phyloP scores from a whole-genome alignment of 2,329 filamentous ascomycete genomes.

The Diaporthe capsici region DNA sequence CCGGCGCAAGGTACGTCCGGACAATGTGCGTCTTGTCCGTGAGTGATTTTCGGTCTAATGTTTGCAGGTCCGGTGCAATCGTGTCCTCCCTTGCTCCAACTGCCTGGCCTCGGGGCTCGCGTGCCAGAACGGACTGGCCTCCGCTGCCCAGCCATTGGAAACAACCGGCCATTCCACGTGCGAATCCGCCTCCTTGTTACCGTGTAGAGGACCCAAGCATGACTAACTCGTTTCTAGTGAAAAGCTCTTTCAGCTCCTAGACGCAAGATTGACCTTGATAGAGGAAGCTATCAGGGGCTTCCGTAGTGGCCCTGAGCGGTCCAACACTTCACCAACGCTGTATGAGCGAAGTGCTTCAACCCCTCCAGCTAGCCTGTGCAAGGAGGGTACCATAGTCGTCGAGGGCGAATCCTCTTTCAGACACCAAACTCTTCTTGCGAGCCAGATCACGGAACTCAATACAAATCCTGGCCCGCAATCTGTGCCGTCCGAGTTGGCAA shows the following conservation, averaged over 20 bases:
- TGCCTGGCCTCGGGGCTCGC: slow-evolving; percentile 5
- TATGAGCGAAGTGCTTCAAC: not conserved
- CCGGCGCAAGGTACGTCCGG: not conserved
- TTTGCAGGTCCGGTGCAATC: not conserved
- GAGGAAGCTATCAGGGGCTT: not conserved
- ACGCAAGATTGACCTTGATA: slow-evolving; percentile 1
- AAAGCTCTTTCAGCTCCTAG: not conserved
- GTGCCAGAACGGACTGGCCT: slow-evolving; percentile 1
- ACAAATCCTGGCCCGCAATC: not conserved
- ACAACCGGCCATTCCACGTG: not conserved
- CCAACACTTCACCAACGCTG: not conserved
- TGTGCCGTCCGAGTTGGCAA: slow-evolving; percentile 1
- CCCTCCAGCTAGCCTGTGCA: not conserved
- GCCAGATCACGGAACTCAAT: not conserved
- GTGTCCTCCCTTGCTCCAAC: slow-evolving; percentile 13
- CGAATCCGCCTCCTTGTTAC: too few relatives aligned
- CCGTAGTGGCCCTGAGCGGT: not conserved
- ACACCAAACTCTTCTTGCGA: not conserved
- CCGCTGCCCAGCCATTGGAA: not conserved
- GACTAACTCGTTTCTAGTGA: not conserved
- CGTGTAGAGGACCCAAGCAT: not conserved
- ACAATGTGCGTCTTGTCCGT: not conserved
- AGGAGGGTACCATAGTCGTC: not conserved
- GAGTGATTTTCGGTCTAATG: not conserved
- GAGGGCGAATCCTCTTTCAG: slow-evolving; percentile 4